Percentiles rank a stretch among this genome's conserved stretches.
phyloP scores from a whole-genome alignment of 495 filamentous ascomycete genomes.

The Amphirosellinia nigrospora region DNA sequence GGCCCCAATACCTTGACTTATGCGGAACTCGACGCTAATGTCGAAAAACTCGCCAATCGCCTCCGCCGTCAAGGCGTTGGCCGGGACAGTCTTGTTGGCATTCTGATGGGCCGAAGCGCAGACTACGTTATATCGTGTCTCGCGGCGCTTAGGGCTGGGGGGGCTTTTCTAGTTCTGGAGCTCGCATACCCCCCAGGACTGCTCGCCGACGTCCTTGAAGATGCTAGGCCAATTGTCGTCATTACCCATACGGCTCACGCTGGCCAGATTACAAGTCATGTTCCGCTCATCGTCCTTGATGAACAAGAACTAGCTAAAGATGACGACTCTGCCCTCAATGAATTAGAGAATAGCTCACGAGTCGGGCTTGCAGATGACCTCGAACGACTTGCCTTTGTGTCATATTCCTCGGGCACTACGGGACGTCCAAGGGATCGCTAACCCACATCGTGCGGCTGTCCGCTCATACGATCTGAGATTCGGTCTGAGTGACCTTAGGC shows the following conservation, averaged over 20 bases:
- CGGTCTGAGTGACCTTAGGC: constrained; percentile 62
- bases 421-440: constrained; percentile 74
- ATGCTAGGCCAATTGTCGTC: constrained; percentile 66
- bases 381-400: constrained; percentile 69
- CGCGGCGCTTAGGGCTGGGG: constrained; percentile 68
- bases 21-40: constrained; percentile 63
- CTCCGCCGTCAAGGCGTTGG: constrained; percentile 62
- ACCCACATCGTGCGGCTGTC: constrained; percentile 69
- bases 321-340: constrained; percentile 36
- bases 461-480: constrained; percentile 71
- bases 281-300: constrained; percentile 64
- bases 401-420: constrained; percentile 71
- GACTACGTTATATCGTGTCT: constrained; percentile 74
- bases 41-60: constrained; percentile 57
- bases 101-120: constrained; percentile 69
- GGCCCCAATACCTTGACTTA: constrained; percentile 63
- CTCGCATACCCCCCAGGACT: constrained; percentile 70
- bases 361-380: constrained; percentile 63
- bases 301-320: constrained; percentile 42
- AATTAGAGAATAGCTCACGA: constrained; percentile 43
- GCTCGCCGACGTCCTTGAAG: constrained; percentile 69
- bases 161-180: constrained; percentile 73
- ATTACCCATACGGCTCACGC: constrained; percentile 63
- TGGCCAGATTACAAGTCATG: constrained; percentile 59
- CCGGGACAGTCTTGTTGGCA: constrained; percentile 67